Conservation (phyloP, 495 filamentous ascomycete genomes). For the Lasiosphaeris hirsuta region DNA sequence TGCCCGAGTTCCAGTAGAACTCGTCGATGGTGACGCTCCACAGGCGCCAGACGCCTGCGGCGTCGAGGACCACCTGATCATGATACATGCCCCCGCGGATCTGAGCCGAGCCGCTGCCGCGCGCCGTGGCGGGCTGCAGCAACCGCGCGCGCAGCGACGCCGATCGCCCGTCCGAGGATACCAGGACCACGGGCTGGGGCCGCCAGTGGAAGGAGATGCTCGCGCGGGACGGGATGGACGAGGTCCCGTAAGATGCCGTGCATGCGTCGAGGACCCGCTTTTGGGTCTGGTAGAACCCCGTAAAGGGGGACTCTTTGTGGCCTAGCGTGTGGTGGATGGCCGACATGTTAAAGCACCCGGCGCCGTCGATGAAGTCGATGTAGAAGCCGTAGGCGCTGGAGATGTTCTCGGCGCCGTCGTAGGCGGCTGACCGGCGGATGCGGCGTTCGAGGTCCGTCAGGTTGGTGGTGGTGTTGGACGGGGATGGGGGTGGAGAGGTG, state of each 20-base stretch:
- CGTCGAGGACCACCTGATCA: slow-evolving; percentile 21
- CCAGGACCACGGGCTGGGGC: slow-evolving; percentile 16
- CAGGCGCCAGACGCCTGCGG: slow-evolving; percentile 4
- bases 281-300: slow-evolving; percentile 18
- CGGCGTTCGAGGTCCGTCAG: slow-evolving; percentile 13
- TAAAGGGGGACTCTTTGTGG: slow-evolving; percentile 12
- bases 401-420: slow-evolving; percentile 17
- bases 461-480: background rate
- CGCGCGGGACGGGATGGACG: background rate
- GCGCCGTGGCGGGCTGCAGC: slow-evolving; percentile 11
- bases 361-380: slow-evolving; percentile 18
- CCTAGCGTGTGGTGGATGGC: slow-evolving; percentile 9
- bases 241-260: slow-evolving; percentile 12
- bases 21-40: slow-evolving; percentile 22
- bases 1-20: slow-evolving; percentile 18
- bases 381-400: slow-evolving; percentile 18
- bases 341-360: slow-evolving; percentile 14
- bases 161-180: slow-evolving; percentile 13
- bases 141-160: slow-evolving; percentile 9
- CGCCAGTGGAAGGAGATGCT: slow-evolving; percentile 19
- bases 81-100: slow-evolving; percentile 16
- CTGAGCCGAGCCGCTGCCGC: background rate
- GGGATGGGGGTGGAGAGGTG: background rate
- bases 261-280: slow-evolving; percentile 10
- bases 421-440: slow-evolving; percentile 9